Conservation (phyloP, 2,329 filamentous ascomycete genomes). For the Alternaria infectoria region DNA sequence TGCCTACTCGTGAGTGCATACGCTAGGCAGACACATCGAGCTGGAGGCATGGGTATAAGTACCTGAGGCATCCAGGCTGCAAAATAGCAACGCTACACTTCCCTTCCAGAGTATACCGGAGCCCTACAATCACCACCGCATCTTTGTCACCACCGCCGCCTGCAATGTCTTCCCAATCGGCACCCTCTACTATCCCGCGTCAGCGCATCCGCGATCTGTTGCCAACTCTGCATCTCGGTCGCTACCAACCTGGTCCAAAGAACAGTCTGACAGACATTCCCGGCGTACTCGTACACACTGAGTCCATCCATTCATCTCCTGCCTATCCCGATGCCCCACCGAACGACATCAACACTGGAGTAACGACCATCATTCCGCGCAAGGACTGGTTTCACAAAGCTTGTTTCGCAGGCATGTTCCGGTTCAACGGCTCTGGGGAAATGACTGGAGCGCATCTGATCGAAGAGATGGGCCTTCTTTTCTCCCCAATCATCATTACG, state of each 20-base stretch:
- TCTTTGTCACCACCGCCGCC: not conserved
- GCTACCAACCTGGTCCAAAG: constrained; percentile 47
- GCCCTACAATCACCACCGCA: not conserved
- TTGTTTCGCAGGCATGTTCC: constrained; percentile 57
- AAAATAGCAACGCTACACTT: not conserved
- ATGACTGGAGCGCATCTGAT: constrained; percentile 68
- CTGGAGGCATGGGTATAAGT: not conserved
- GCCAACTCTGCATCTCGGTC: constrained; percentile 45
- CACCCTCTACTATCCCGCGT: constrained; percentile 20
- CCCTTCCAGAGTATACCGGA: not conserved
- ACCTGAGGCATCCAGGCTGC: not conserved
- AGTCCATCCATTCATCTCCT: constrained; percentile 45
- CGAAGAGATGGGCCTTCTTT: constrained; percentile 65
- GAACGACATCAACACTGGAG: constrained; percentile 50
- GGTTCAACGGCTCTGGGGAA: constrained; percentile 70
- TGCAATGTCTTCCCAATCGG: constrained; percentile 15
- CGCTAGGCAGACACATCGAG: not conserved
- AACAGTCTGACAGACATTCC: constrained; percentile 55
- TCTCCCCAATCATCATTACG: constrained; percentile 66
- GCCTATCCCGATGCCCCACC: constrained; percentile 33
- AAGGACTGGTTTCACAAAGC: constrained; percentile 51
- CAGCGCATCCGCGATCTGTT: constrained; percentile 49
- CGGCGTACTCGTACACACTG: constrained; percentile 52
- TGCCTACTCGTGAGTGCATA: not conserved
- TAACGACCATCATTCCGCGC: constrained; percentile 54